Conservation (phyloP, 2,329 filamentous ascomycete genomes). For the Pseudocercospora macadamiae region DNA sequence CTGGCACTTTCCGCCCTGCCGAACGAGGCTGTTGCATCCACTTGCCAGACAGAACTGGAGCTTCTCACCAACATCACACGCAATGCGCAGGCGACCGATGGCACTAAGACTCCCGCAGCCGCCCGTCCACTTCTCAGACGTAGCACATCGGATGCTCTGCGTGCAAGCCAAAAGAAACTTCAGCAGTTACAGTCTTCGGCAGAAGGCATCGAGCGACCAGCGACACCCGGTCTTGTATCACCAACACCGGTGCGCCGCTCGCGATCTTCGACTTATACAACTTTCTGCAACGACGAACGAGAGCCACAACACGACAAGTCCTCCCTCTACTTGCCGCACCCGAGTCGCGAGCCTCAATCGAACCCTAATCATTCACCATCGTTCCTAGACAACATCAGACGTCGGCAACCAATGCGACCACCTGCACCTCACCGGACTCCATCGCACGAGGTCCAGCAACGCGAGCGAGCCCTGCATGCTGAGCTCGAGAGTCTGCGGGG, state of each 20-base stretch:
- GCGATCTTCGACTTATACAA: slow-evolving; percentile 4
- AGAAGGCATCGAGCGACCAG: neutral
- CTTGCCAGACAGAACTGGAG: neutral
- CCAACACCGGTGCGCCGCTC: neutral
- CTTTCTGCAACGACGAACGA: neutral
- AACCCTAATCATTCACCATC: neutral
- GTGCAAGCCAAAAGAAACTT: neutral
- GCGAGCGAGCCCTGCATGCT: slow-evolving; percentile 6
- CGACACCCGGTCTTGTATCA: neutral
- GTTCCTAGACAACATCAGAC: neutral
- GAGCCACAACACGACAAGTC: slow-evolving; percentile 6
- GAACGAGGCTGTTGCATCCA: neutral
- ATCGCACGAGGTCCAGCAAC: slow-evolving; percentile 7
- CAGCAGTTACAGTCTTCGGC: neutral
- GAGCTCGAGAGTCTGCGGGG: slow-evolving; percentile 11
- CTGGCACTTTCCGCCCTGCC: neutral
- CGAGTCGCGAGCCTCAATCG: neutral
- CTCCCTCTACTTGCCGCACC: neutral
- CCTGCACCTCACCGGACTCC: neutral
- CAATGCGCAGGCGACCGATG: neutral
- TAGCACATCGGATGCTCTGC: slow-evolving; percentile 11
- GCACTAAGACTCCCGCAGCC: slow-evolving; percentile 4
- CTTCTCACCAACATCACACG: neutral
- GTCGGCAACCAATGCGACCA: neutral
- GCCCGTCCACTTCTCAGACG: slow-evolving; percentile 9